Percentiles rank a stretch among this genome's conserved stretches.
Conservation (phyloP, 768 basidiomycete species). For the Antrodiella citrinella region DNA sequence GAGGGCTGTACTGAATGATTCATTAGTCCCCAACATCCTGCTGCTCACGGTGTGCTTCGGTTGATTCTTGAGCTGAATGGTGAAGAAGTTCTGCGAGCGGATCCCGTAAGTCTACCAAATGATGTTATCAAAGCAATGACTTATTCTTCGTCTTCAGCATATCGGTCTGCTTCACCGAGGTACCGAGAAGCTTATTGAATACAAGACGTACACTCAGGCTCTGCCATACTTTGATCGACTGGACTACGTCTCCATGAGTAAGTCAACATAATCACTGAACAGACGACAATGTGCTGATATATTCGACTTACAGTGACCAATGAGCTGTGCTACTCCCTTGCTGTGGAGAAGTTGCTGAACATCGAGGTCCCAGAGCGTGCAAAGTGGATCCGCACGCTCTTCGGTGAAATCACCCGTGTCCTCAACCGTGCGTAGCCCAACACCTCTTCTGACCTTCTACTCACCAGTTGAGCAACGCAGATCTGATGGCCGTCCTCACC, state of each 20-base stretch:
- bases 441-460: slow-evolving; percentile 3
- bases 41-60: slow-evolving; percentile 96
- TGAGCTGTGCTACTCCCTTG: slow-evolving; percentile 93
- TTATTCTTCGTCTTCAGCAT: slow-evolving; percentile 41
- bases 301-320: slow-evolving; percentile 76
- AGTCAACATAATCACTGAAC: slow-evolving; percentile 20
- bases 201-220: slow-evolving; percentile 97
- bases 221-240: slow-evolving; percentile 98
- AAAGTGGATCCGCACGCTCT: slow-evolving; percentile 96
- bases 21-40: slow-evolving; percentile 89
- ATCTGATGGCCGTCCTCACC: slow-evolving; percentile 94
- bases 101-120: slow-evolving; percentile 48
- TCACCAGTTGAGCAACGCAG: slow-evolving; percentile 26
- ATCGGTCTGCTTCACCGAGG: slow-evolving; percentile 95
- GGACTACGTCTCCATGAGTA: slow-evolving; percentile 99
- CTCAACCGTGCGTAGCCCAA: slow-evolving; percentile 65
- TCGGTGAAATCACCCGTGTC: slow-evolving; percentile 94
- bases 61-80: slow-evolving; percentile 97
- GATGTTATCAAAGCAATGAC: not conserved
- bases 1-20: not conserved
- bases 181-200: slow-evolving; percentile 97
- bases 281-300: not conserved
- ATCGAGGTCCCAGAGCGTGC: slow-evolving; percentile 95
- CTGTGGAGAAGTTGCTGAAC: slow-evolving; percentile 96
- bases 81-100: slow-evolving; percentile 85